A percentile compares a stretch with the other conserved stretches of the same genome.
Conservation (phyloP, 148 eudicot species). For the Fallopia convolvulus region DNA sequence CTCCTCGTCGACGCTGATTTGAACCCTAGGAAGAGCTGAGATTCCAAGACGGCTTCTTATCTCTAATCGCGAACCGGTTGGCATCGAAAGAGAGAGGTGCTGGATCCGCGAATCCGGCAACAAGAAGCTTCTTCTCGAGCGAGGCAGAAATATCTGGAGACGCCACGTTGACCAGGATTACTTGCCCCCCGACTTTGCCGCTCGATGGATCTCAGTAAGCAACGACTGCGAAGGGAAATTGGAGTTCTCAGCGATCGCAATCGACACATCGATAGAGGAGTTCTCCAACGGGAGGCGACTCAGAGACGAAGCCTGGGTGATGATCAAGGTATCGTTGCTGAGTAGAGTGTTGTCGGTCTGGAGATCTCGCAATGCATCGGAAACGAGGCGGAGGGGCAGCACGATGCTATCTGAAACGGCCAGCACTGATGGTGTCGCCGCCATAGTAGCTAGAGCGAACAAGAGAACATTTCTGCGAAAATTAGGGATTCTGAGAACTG, state of each 20-base stretch:
- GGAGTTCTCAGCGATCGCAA: conserved; percentile 35
- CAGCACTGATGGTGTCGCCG: conserved; percentile 10
- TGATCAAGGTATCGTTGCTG: conserved; percentile 17
- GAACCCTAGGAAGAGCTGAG: conserved; percentile 71
- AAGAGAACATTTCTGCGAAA: neutral
- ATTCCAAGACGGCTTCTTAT: conserved; percentile 81
- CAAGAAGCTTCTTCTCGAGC: conserved; percentile 56
- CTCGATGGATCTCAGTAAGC: conserved; percentile 53
- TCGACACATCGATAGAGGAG: conserved; percentile 43
- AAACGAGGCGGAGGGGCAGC: conserved; percentile 18
- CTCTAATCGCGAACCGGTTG: conserved; percentile 27
- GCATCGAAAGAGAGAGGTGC: conserved; percentile 19
- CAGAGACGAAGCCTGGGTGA: conserved; percentile 27
- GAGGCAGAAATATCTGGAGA: conserved; percentile 15
- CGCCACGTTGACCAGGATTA: conserved; percentile 24
- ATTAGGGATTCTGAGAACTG: neutral
- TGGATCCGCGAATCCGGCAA: conserved; percentile 66
- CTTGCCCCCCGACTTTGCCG: conserved; percentile 69
- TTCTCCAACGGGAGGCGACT: conserved; percentile 45
- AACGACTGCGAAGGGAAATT: conserved; percentile 55
- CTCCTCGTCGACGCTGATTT: conserved; percentile 49
- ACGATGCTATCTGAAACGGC: conserved; percentile 27
- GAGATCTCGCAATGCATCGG: conserved; percentile 9
- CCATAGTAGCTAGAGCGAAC: conserved; percentile 9
- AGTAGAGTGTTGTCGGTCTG: conserved; percentile 10